Evolutionary conservation across 2,329 filamentous ascomycete species (phyloP), one percentile per base, ranked within the genome.

Genomic region (Sporothrix globosa): DNA sequence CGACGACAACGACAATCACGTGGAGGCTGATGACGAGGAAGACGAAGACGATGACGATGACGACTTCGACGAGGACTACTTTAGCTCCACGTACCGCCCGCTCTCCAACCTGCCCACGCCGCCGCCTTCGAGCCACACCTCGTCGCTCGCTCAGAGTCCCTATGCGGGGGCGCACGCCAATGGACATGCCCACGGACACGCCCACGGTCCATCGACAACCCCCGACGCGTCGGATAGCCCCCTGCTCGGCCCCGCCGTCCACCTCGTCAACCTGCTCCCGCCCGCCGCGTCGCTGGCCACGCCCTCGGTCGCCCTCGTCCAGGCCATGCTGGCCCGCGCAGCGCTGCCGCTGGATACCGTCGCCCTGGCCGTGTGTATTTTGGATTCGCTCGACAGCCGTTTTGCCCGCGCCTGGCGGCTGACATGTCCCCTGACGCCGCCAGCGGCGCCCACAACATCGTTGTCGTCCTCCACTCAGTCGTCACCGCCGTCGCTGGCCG

Each of bases 21-120:
- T 34, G 4, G 34, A 34, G 34, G 34, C 34, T 73, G 83, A 84
- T 74, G 66, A 56, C 7, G 81, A 82, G 73, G 83, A 84, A 74
- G 52, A 56, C 1, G 81, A 83, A 73, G 66, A 9, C 56, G 81
- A 82, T 72, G 81, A 85, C 75, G 82, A 85, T 70, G 81, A 81
- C 73, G 83, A 84, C 75, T 81, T 82, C 73, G 83, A 84, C 76
- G 82, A 84, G 71, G 82, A 83, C 73, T 87, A 86, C 78, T 88
- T 89, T 75, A 77, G 79, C 69, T 81, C 82, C 72, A 89, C 88
- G 73, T 91, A 91, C 79, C 85, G 87, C 63, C 89, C 89, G 11
- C 82, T 91, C 67, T 91, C 88, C 41, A 90, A 88, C 77, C 83
- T 91, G 27, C 89, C 89, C 27, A 91, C 89, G 68, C 89, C 89